Evolutionary conservation across 805 yeast species (phyloP).

Genomic region (Wickerhamiella spandovensis): DNA sequence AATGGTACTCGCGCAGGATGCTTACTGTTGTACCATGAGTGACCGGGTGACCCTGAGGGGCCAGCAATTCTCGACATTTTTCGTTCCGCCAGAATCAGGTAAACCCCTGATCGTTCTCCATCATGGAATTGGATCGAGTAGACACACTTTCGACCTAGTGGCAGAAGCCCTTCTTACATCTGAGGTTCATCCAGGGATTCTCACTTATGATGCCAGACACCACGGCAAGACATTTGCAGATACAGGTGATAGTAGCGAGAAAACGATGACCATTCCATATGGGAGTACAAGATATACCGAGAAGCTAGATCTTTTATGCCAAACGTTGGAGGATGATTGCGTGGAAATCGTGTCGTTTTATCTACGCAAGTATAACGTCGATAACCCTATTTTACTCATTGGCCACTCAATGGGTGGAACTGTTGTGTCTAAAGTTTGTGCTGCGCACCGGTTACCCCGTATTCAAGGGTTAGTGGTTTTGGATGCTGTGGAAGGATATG

Average conservation of each 20-base stretch:
- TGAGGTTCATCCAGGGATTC: conserved; percentile 40
- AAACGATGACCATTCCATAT: too few relatives aligned
- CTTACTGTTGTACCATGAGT: background rate
- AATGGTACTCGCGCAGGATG: too few relatives aligned
- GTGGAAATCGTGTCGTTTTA: conserved; percentile 33
- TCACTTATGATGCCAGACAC: conserved; percentile 72
- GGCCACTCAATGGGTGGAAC: conserved; percentile 96
- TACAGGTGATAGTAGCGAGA: background rate
- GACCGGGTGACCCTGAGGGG: conserved; percentile 1
- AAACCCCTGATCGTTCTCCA: conserved; percentile 59
- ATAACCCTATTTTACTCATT: conserved; percentile 37
- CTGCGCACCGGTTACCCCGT: conserved; percentile 8
- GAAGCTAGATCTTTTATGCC: conserved; percentile 32
- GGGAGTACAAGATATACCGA: background rate
- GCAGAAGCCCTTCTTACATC: conserved; percentile 23
- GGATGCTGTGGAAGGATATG: conserved; percentile 93
- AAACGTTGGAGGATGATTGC: conserved; percentile 47
- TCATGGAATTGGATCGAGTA: conserved; percentile 94
- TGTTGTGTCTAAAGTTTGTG: conserved; percentile 45
- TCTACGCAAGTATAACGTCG: conserved; percentile 14
- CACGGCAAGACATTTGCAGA: conserved; percentile 48
- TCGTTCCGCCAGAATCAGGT: conserved; percentile 34
- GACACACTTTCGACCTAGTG: conserved; percentile 59
- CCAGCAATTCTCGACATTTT: conserved; percentile 27
- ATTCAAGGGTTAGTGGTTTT: conserved; percentile 62